phyloP scores from a whole-genome alignment of 202 grass and related monocot species.

The Elaeis oleifera region DNA sequence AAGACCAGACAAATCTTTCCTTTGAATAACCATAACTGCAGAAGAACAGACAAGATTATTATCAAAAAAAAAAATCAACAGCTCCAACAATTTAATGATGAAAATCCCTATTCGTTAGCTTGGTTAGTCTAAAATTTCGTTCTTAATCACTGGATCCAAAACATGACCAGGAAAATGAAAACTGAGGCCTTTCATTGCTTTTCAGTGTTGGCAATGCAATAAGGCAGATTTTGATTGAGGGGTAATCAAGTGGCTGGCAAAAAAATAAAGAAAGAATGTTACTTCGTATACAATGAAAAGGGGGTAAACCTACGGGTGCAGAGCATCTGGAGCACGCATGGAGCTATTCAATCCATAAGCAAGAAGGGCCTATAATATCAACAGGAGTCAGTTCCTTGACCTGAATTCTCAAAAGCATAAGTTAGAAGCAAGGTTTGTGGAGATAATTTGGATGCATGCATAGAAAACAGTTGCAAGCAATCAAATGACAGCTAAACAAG shows the following conservation, averaged over 20 bases:
- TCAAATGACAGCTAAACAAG: not conserved
- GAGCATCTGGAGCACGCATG: constrained; percentile 90
- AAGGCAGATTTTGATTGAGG: too few relatives aligned
- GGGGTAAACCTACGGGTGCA: constrained; percentile 74
- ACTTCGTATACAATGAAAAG: constrained; percentile 8
- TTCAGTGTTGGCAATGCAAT: too few relatives aligned
- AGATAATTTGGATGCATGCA: too few relatives aligned
- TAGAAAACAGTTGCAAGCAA: too few relatives aligned
- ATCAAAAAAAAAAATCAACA: constrained; percentile 26
- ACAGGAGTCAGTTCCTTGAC: not conserved
- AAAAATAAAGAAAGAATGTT: too few relatives aligned
- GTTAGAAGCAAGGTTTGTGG: too few relatives aligned
- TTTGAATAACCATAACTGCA: constrained; percentile 99
- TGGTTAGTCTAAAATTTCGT: too few relatives aligned
- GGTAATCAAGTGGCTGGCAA: too few relatives aligned
- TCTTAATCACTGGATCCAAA: too few relatives aligned
- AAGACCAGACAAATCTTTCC: constrained; percentile 99
- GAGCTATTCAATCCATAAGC: constrained; percentile 96
- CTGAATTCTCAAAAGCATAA: not conserved
- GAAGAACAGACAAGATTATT: not conserved
- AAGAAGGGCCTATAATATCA: constrained; percentile 77
- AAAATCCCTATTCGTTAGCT: too few relatives aligned
- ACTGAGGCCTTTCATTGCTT: too few relatives aligned
- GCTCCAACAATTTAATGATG: constrained; percentile 1
- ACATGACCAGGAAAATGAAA: too few relatives aligned